Evolutionary conservation across 139 green algal genomes (phyloP), one percentile per base, ranked within the genome.

Genomic region (Chlamydomonas sp.): DNA sequence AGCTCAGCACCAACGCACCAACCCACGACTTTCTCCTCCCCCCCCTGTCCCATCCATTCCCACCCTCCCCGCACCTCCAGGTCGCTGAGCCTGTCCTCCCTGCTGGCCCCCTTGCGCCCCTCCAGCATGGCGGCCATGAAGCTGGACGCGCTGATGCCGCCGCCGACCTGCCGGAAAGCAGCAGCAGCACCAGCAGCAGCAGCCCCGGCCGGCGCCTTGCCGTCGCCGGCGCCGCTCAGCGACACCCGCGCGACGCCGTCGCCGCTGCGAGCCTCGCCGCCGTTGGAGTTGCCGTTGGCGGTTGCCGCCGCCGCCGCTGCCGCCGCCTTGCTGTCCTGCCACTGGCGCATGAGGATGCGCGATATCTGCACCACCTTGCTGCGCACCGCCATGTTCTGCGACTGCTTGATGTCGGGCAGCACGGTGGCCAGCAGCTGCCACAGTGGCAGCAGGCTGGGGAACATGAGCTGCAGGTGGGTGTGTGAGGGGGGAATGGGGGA

Each of bases 71-170:
- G 14, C 12, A 84, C 84, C 75, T 83, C 63, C 2, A 69, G 7
- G 10, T 88, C 84, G 57, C 15, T 88, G 9, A 88, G 75, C 9
- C 63, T 57, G 2, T 82, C 75, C 3, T 20, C 78, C 63, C 18
- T 59, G 6, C 5, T 8, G 4, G 63, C 84, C 1, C 49, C 64
- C 63, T 60, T 61, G 10, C 84, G 75, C 57, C 17, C 84, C 74
- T 83, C 75, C 84, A 88, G 16, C 84, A 88, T 77, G 20, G 75
- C 76, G 1, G 75, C 84, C 74, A 88, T 60, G 75, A 88, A 88
- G 84, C 75, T 83, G 63, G 49, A 77, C 75, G 4, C 62, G 71
- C 61, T 62, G 18, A 86, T 68, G 59, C 81, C 81, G 7, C 58
- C 67, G 68, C 81, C 81, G 49, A 86, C 68, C 80, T 85, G 57